Percentiles rank a stretch among this genome's conserved stretches.
Evolutionary conservation across 768 basidiomycete genomes (phyloP).

Genomic region (Panaeolus cyanescens): DNA sequence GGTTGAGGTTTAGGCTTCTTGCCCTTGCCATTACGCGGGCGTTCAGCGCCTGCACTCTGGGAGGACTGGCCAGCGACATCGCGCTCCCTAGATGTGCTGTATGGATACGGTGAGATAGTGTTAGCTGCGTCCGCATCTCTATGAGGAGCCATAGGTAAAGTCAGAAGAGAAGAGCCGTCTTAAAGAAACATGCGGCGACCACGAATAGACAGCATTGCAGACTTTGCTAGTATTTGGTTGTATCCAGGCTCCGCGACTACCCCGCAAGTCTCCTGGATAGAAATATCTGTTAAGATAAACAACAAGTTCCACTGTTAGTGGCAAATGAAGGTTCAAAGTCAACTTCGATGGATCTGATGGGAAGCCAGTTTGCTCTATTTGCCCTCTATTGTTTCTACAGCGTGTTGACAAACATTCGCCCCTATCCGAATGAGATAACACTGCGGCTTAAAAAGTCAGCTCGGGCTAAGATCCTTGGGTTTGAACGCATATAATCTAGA

Average conservation of each 20-base stretch:
- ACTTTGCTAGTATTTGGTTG: constrained; percentile 38
- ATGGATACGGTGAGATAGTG: constrained; percentile 56
- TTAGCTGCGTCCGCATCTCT: constrained; percentile 51
- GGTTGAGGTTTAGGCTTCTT: constrained; percentile 39
- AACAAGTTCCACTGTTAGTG: not conserved
- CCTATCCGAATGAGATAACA: not conserved
- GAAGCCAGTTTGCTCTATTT: not conserved
- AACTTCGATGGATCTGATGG: not conserved
- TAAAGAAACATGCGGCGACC: constrained; percentile 38
- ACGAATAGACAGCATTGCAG: constrained; percentile 39
- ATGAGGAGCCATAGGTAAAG: constrained; percentile 44
- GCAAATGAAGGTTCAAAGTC: not conserved
- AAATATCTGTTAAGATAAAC: constrained; percentile 2
- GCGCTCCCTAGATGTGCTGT: constrained; percentile 44
- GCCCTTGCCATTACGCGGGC: constrained; percentile 44
- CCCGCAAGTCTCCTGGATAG: not conserved
- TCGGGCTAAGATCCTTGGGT: not conserved
- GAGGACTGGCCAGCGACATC: constrained; percentile 36
- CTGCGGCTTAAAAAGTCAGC: not conserved
- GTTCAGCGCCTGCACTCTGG: constrained; percentile 50
- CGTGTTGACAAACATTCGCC: not conserved
- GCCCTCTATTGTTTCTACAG: not conserved
- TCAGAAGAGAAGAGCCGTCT: constrained; percentile 34
- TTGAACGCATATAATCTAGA: not conserved
- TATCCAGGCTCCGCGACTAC: constrained; percentile 8